Base-by-base conservation (phyloP, 306 rosid species). In the Dryas drummondii region DNA sequence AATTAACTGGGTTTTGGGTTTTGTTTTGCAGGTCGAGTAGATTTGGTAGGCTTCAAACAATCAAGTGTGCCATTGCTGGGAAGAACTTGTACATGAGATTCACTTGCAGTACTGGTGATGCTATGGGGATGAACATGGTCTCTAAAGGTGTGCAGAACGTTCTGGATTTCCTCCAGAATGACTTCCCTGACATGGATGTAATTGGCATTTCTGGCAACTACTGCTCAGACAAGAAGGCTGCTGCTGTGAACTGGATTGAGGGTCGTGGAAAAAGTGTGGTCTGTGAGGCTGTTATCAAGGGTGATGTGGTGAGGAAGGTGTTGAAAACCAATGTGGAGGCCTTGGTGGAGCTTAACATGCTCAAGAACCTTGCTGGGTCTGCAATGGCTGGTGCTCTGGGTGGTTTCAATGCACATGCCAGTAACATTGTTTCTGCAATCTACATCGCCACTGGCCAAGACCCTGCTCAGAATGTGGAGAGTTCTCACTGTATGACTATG, bases 71-170 rank as follows among this genome's bases (percentile, higher is more conserved):
- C 0, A 12, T 94, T 2, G 97, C 96, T 11, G 98, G 98, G 15
- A 94, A 88, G 86, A 94, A 91, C 63, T 75, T 91, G 14, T 91
- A 88, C 73, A 82, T 82, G 63, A 90, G 98, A 77, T 94, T 94
- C 82, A 52, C 76, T 14, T 94, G 96, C 82, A 79, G 87, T 76
- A 94, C 98, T 0, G 98, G 97, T 3, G 98, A 94, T 37, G 98
- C 98, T 10, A 94, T 94, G 98, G 98, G 98, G 27, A 94, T 94
- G 98, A 94, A 94, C 84, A 94, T 94, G 98, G 88, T 94, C 8
- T 94, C 98, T 0, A 94, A 94, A 80, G 97, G 97, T 0, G 98
- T 94, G 0, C 97, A 94, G 61, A 90, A 94, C 55, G 94, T 91
- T 32, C 83, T 94, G 51, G 84, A 84, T 57, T 88, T 71, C 70